Base-by-base conservation (phyloP, 768 basidiomycete species). In the Nevesoporus exiguus region DNA sequence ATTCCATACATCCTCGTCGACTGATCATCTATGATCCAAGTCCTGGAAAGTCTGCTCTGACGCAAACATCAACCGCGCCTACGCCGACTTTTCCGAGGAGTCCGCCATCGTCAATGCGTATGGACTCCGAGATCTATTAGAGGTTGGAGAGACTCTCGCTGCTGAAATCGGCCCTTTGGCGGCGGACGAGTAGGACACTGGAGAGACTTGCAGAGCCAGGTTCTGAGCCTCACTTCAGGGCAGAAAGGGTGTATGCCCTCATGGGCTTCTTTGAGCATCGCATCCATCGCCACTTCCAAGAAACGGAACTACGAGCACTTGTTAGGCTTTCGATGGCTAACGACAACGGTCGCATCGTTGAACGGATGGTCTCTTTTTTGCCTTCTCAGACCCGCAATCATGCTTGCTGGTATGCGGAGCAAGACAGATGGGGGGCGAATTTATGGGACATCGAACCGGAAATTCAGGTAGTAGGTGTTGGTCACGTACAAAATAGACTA, bases 251-350 rank as follows among this genome's bases (percentile, higher is more conserved):
- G 30, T 67, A 65, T 9, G 56, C 65, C 10, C 56, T 69, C 1
- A 65, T 64, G 67, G 59, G 59, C 3, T 65, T 69, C 41, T 66
- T 69, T 21, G 54, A 58, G 30, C 65, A 65, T 46, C 67, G 57
- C 1, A 66, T 68, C 29, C 25, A 42, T 11, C 66, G 60, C 11
- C 37, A 63, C 19, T 15, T 29, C 15, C 19, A 42, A 33, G 64
- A 65, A 29, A 66, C 54, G 15, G 52, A 59, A 30, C 1, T 62
- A 31, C 63, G 68, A 47, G 63, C 66, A 7, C 51, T 62, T n/a
- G 60, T 51, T 3, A 49, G 61, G 30, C 46, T 66, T 5, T 66
- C 66, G 9, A 60, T 68, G 57, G 67, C 54, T 0, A 66, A 69
- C 8, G 58, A 66, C 41, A 64, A 49, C 3, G 65, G 64, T 7